Percentiles rank a stretch among this genome's conserved stretches.
Conservation (phyloP, 345 rosid genomes). For the Euphorbia lathyris region DNA sequence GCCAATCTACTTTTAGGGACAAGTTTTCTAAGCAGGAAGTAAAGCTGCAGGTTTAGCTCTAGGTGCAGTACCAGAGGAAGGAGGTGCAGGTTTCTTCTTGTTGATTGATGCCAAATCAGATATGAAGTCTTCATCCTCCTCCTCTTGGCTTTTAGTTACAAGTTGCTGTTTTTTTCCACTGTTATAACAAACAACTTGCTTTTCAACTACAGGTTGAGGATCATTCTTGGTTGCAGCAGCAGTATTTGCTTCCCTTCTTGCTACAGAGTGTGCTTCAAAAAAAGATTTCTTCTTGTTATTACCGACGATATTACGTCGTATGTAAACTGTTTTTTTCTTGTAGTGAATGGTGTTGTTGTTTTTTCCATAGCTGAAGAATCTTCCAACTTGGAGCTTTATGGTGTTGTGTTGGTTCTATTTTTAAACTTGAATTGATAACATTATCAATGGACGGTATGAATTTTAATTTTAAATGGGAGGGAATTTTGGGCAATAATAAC, state of each 20-base stretch:
- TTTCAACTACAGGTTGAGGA: slow-evolving; percentile 1
- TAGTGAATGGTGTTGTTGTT: too few relatives aligned
- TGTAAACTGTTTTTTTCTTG: too few relatives aligned
- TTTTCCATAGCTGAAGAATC: too few relatives aligned
- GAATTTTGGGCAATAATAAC: background rate
- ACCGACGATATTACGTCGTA: too few relatives aligned
- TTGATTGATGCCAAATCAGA: slow-evolving; percentile 24
- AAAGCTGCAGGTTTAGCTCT: slow-evolving; percentile 30
- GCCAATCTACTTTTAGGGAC: too few relatives aligned
- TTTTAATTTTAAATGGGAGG: slow-evolving; percentile 28
- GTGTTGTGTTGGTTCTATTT: background rate
- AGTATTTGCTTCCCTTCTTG: slow-evolving; percentile 32
- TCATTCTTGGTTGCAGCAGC: slow-evolving; percentile 12
- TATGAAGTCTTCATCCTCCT: slow-evolving; percentile 41
- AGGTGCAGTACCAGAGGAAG: too few relatives aligned
- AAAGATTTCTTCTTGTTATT: slow-evolving; percentile 51
- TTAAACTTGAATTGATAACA: background rate
- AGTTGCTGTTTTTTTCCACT: slow-evolving; percentile 11
- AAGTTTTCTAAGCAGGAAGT: slow-evolving; percentile 27
- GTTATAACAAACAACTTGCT: slow-evolving; percentile 12
- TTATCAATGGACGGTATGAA: slow-evolving; percentile 11
- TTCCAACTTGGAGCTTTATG: background rate
- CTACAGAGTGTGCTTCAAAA: slow-evolving; percentile 52
- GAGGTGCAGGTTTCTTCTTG: slow-evolving; percentile 38
- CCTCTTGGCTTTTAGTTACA: slow-evolving; percentile 19